These are phyloP conservation scores for Capsella rubella DNA, from an alignment of 441 rosid species.

Conservation along the genomic window DNA sequence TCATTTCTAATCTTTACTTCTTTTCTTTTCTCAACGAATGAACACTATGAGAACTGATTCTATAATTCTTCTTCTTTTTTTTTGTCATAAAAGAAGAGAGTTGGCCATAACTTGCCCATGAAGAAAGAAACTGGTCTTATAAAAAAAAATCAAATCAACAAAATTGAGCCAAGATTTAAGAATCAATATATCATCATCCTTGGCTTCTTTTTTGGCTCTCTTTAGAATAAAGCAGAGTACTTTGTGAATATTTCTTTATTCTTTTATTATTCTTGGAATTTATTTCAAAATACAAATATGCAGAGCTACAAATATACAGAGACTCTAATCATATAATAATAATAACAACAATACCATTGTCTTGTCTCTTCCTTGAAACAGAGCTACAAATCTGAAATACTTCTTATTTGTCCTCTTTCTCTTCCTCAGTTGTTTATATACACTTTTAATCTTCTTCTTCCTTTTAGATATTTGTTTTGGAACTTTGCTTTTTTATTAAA, in stretches of 20 bases:
- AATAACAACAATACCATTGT: background rate
- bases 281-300: too few relatives aligned
- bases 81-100: conserved; percentile 22
- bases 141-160: conserved; percentile 12
- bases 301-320: too few relatives aligned
- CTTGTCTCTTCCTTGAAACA: conserved; percentile 38
- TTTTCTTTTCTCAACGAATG: background rate
- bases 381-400: conserved; percentile 34
- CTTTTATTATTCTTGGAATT: conserved; percentile 8
- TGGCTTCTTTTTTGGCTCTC: conserved; percentile 41
- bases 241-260: conserved; percentile 43
- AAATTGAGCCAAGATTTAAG: background rate
- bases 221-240: conserved; percentile 45
- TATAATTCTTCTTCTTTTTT: conserved; percentile 18
- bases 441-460: background rate
- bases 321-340: conserved; percentile 34
- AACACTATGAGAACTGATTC: conserved; percentile 41
- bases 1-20: background rate
- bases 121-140: conserved; percentile 44
- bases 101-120: conserved; percentile 43
- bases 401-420: conserved; percentile 39
- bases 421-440: background rate
- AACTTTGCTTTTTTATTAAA: conserved; percentile 13
- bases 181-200: conserved; percentile 20
- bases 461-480: conserved; percentile 2